phyloP scores from a whole-genome alignment of 306 rosid genomes.

The Alnus glutinosa region DNA sequence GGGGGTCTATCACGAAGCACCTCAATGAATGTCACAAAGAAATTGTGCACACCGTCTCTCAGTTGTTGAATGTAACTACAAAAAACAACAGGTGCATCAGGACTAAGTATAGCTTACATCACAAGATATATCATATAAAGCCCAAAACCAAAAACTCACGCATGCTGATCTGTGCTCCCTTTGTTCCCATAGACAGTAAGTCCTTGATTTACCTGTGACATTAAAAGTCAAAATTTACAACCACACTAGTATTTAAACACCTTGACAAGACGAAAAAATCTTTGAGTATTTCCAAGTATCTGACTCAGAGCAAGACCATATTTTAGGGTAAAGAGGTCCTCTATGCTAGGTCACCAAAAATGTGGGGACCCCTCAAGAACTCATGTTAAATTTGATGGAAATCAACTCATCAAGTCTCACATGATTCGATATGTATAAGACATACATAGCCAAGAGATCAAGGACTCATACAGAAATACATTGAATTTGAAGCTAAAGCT shows the following conservation, averaged over 20 bases:
- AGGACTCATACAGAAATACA: neutral
- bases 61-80: conserved; percentile 94
- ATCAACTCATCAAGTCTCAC: conserved; percentile 1
- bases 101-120: conserved; percentile 3
- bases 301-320: neutral
- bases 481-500: neutral
- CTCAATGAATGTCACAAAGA: conserved; percentile 92
- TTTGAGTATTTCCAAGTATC: conserved; percentile 1
- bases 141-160: conserved; percentile 55
- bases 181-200: conserved; percentile 86
- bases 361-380: conserved; percentile 13
- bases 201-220: conserved; percentile 81
- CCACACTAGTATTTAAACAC: neutral
- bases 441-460: neutral
- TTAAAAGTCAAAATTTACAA: conserved; percentile 22
- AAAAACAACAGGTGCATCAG: conserved; percentile 18
- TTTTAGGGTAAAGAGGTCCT: conserved; percentile 10
- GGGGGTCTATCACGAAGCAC: conserved; percentile 97
- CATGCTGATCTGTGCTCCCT: conserved; percentile 98
- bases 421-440: neutral
- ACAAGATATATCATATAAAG: conserved; percentile 4
- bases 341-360: conserved; percentile 4
- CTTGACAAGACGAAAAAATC: conserved; percentile 9
- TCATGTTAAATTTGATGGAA: neutral
- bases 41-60: conserved; percentile 97